Base-by-base conservation (phyloP, 768 basidiomycete genomes). In the Rhizopogon vinicolor region DNA sequence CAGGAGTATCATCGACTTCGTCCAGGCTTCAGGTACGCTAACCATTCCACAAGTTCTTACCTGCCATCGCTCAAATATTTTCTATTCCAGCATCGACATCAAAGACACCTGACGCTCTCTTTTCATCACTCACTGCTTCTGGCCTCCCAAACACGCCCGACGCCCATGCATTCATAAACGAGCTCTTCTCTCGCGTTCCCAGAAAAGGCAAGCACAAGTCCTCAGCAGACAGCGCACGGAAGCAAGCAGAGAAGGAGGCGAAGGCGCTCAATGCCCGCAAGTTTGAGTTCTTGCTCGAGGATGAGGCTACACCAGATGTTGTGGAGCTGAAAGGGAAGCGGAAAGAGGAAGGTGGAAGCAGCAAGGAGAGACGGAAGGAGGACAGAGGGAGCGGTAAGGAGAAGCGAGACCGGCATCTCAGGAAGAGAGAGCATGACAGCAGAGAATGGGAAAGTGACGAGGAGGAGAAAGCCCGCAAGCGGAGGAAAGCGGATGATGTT, bases 391-490 rank as follows among this genome's bases (percentile, higher is more conserved):
- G 49, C 58, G 67, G 69, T 56, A 76, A 74, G 58, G 78, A 78
- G 60, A 83, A 83, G 55, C 81, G 77, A 57, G 86, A 88, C 39
- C 78, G 84, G 54, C 82, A 85, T 58, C 76, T 81, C 40, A 78
- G 93, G 60, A 95, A 94, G 68, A 77, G 93, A 48, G 93, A 95
- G 31, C 81, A 84, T 55, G 89, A 91, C 58, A 82, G 75, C 19
- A 86, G 84, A 53, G 88, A 91, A 56, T 95, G 94, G 93, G 89
- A 92, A 68, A 92, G 90, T 61, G 93, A 93, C 58, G 92, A 91
- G 57, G 93, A 94, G 55, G 91, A 93, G 60, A 75, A 83, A 66
- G 74, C 79, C 40, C 75, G 84, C 68, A 92, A 89, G 67, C 81
- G 85, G 55, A 68, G 76, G 68, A 82, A 76, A 61, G 69, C 75